Evolutionary conservation across 345 rosid species (phyloP), one percentile per base, ranked within the genome.

Genomic region (Arabidopsis arenosa): DNA sequence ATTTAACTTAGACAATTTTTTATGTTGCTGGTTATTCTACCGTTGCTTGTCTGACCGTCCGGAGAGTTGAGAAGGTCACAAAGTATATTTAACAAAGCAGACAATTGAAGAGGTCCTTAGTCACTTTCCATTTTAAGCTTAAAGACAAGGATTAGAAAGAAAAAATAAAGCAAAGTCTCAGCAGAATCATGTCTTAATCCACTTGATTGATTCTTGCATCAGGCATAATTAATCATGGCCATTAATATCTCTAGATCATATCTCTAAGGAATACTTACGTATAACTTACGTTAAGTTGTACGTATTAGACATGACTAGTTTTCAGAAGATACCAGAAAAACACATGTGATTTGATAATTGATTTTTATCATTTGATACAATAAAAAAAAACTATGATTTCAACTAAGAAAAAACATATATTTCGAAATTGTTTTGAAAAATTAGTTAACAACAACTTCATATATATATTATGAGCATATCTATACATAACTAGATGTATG

Each of bases 61-160:
- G 40, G 72, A 63, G 72, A 21, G 21, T 63, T 30, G 67, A 77
- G 61, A 63, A 70, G 76, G 66, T 56, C 54, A 77, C 35, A 32
- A 48, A 63, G 54, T 53, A 72, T 72, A 78, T 65, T 72, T 78
- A 70, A 59, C 81, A 58, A 78, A 71, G 73, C 76, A 72, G 41
- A 72, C 68, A 72, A 78, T 65, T 72, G 63, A 40, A 33, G 77
- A 67, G 81, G 81, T 66, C 73, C 73, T 72, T 72, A 78, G 72
- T 72, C 68, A 78, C 77, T 72, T 78, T 48, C 81, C 55, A 30
- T 37, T 48, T 72, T 35, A 10, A 66, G 77, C 77, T 72, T 72
- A 5, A 66, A 65, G 35, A 72, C 77, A 72, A 78, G 8, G 5
- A 55, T 30, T 57, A 32, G 37, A 71, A 77, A 77, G 76, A 63